Evolutionary conservation across 108 stramenopile species (phyloP), one percentile per base, ranked within the genome.

Genomic region (Pseudonitzschia multiseries): DNA sequence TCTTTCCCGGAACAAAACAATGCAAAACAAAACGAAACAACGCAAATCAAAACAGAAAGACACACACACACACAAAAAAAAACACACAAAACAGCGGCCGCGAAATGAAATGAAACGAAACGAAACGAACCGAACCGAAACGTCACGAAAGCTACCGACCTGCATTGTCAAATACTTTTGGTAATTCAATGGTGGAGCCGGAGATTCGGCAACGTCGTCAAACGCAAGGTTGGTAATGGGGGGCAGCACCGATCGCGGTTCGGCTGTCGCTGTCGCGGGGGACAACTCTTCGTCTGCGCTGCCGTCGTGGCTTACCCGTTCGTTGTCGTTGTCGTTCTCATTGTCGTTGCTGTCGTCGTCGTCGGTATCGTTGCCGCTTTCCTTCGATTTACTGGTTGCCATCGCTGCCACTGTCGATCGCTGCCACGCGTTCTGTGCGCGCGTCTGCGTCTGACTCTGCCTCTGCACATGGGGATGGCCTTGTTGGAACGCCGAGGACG

Each of bases 141-240:
- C 52, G 24, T 6, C n/a, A 22, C 53, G 24, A 54, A 54, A n/a
- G 26, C 36, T 36, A 50, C 57, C 54, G 64, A 85, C 88, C 80
- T 89, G 88, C 88, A 89, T 89, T 28, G 88, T 89, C 52, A 86
- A 59, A 78, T 74, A 89, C 65, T 89, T 89, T 60, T 76, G 65
- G 57, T 73, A 89, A 14, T 81, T 85, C 79, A 89, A 70, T 13
- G 76, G 76, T 21, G 81, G 81, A 8, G 81, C 72, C 15, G 60
- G 57, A 18, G 64, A 59, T 59, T 59, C 57, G 15, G 57, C 57
- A 59, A 27, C 57, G 50, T 51, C n/a, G 17, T 51, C 20, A 51
- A 51, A 51, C 50, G 50, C 50, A n/a, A n/a, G 50, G 50, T 51
- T 51, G 2, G 17, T 51, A 3, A n/a, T 1, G 50, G 50, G 10